Evolutionary conservation across 2,329 filamentous ascomycete species (phyloP), one percentile per base, ranked within the genome.

Genomic region (Aspergillus brasiliensis): DNA sequence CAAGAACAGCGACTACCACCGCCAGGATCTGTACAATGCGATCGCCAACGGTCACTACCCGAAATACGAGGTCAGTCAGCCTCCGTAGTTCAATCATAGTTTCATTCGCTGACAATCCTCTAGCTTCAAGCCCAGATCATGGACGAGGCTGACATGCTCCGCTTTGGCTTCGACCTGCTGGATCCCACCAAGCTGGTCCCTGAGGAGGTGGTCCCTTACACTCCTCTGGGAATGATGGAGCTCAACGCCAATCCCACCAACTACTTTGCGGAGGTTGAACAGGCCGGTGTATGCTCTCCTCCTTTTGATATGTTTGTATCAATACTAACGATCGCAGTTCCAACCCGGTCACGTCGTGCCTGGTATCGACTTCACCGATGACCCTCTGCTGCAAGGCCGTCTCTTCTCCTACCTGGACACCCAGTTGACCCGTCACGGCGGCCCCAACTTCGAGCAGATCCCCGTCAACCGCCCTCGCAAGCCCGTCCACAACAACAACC

Each of bases 331-430:
- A 28, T 11, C 82, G 8, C 62, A 88, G 85, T 91, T 88, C 73
- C 88, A 90, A 84, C 88, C 88, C 2, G 88, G 87, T 6, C 88
- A 91, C 67, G 83, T 91, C 40, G 88, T 92, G 17, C 84, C 88
- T 25, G 90, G 90, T 21, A 83, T 92, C 62, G 89, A 90, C 67
- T 91, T 91, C 71, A 86, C 86, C 5, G 86, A 91, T 2, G 90
- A 92, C 59, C 89, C 89, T 52, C 80, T 92, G 11, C 83, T 92
- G 0, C 89, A 91, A 72, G 89, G 89, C 25, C 87, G 89, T 51
- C 81, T 91, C 67, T 91, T 89, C 75, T 91, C 88, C 8, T 92
- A 92, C 75, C 82, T 90, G 3, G 89, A 92, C 73, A 92, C 89
- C 0, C 89, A 92, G 69, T 69, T 91, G 8, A 91, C 90, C 71